Percentiles rank a stretch among this genome's conserved stretches.
Conservation (phyloP, 2,329 filamentous ascomycete species). For the Pseudogymnoascus sp. region DNA sequence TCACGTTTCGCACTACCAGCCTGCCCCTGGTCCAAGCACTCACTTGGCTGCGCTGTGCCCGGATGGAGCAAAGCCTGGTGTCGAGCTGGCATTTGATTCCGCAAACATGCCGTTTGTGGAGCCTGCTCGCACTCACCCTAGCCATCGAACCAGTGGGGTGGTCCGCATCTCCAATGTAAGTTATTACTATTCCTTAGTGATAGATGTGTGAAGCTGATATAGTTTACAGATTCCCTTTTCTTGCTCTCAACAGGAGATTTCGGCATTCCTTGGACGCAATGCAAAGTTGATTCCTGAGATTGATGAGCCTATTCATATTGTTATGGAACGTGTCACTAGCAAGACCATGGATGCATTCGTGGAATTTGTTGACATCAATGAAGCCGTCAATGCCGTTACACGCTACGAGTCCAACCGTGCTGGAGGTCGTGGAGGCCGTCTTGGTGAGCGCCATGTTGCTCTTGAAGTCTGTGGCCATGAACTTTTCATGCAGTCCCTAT, state of each 20-base stretch:
- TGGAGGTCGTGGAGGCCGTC: slow-evolving; percentile 35
- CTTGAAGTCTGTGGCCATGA: slow-evolving; percentile 48
- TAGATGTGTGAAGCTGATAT: slow-evolving; percentile 13
- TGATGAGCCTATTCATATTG: slow-evolving; percentile 51
- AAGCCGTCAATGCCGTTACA: slow-evolving; percentile 45
- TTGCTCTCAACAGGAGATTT: slow-evolving; percentile 44
- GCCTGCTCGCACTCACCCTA: slow-evolving; percentile 24
- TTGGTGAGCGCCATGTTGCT: slow-evolving; percentile 50
- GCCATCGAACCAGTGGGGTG: slow-evolving; percentile 26
- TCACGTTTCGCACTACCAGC: not conserved
- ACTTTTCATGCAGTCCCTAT: slow-evolving; percentile 52
- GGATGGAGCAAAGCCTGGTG: slow-evolving; percentile 17
- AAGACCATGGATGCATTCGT: slow-evolving; percentile 56
- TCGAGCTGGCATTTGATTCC: slow-evolving; percentile 24
- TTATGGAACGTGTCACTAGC: slow-evolving; percentile 53
- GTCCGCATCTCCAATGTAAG: slow-evolving; percentile 32
- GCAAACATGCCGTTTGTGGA: slow-evolving; percentile 31
- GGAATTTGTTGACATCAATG: slow-evolving; percentile 45
- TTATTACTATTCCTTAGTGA: slow-evolving; percentile 16
- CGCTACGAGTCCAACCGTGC: slow-evolving; percentile 35
- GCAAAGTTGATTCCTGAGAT: slow-evolving; percentile 45
- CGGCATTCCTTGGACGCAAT: slow-evolving; percentile 51
- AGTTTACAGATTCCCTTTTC: slow-evolving; percentile 46
- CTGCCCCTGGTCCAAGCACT: not conserved
- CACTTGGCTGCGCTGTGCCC: slow-evolving; percentile 5